phyloP scores from a whole-genome alignment of 108 stramenopile species.

The Hondaea fermentalgiana region DNA sequence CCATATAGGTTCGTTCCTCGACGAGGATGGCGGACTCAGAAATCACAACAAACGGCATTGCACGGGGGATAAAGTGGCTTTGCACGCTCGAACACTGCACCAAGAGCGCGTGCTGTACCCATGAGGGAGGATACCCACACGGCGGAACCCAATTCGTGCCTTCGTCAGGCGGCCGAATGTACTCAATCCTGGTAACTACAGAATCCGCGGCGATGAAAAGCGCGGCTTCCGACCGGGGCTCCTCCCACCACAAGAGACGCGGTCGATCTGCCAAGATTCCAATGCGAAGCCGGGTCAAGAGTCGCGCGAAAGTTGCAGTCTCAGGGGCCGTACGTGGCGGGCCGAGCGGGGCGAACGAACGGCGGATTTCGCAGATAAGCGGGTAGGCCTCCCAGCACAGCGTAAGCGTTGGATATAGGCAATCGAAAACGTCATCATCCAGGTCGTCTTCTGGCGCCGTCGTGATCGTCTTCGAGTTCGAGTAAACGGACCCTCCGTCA shows the following conservation, averaged over 20 bases:
- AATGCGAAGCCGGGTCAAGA: not conserved
- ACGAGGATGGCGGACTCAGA: not conserved
- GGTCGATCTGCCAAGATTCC: not conserved
- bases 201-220: not conserved
- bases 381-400: not conserved
- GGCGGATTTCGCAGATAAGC: not conserved
- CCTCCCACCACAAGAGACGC: constrained; percentile 4
- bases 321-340: not conserved
- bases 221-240: not conserved
- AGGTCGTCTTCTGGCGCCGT: not conserved
- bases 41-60: not conserved
- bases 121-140: not conserved
- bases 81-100: not conserved
- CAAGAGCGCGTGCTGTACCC: not conserved
- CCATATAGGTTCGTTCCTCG: not conserved
- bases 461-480: not conserved
- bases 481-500: not conserved
- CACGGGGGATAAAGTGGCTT: not conserved
- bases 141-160: not conserved
- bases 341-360: not conserved
- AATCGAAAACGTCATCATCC: not conserved
- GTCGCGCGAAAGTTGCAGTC: not conserved
- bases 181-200: not conserved
- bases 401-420: not conserved
- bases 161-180: not conserved